Percentiles rank a stretch among this genome's conserved stretches.
Evolutionary conservation across 2,329 filamentous ascomycete species (phyloP).

Genomic region (Aspergillus japonicus): DNA sequence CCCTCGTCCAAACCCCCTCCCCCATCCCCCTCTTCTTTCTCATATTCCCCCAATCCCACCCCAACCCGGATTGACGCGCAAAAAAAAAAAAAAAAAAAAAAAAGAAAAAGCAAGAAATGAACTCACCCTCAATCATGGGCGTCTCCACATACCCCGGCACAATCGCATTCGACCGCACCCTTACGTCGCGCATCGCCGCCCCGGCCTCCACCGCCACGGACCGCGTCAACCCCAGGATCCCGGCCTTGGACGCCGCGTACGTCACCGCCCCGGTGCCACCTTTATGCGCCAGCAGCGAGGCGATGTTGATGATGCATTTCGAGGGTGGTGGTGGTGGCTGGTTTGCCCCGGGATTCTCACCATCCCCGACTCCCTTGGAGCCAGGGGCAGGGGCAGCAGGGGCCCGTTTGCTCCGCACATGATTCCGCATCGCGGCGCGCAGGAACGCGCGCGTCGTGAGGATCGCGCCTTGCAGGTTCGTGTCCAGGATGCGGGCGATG

Average conservation of each 20-base stretch:
- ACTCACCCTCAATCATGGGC: conserved; percentile 69
- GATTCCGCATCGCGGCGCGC: conserved; percentile 35
- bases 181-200: conserved; percentile 58
- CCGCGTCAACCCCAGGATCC: conserved; percentile 61
- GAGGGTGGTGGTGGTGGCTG: conserved; percentile 54
- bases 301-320: conserved; percentile 78
- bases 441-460: conserved; percentile 40
- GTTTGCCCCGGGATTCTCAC: conserved; percentile 1
- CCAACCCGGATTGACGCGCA: too few species aligned
- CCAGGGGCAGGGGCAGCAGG: too few species aligned
- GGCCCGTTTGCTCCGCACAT: conserved; percentile 8
- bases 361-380: too few species aligned
- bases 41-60: too few species aligned
- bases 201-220: conserved; percentile 37
- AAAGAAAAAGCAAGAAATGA: too few species aligned
- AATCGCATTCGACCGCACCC: conserved; percentile 74
- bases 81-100: neutral
- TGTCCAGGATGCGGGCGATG: conserved; percentile 61
- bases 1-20: too few species aligned
- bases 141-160: conserved; percentile 81
- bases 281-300: conserved; percentile 69
- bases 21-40: too few species aligned
- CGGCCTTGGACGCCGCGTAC: conserved; percentile 79
- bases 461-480: conserved; percentile 61
- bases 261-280: conserved; percentile 69